A percentile compares a stretch with the other conserved stretches of the same genome.
These are phyloP conservation scores for Sparassis latifolia DNA, from an alignment of 1,284 basidiomycete genomes.

Conservation along the genomic window DNA sequence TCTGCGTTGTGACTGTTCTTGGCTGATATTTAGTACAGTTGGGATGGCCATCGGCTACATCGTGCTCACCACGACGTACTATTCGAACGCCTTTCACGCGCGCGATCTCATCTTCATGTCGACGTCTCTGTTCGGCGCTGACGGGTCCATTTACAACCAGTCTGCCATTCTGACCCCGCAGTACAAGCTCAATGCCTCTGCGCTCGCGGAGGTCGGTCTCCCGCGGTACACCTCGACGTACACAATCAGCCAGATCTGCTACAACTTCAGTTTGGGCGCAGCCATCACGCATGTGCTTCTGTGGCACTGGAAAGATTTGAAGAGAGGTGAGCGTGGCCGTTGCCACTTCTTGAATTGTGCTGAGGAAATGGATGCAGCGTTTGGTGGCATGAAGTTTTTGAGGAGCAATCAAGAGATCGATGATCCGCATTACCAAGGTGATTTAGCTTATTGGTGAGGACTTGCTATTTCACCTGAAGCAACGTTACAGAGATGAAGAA, in stretches of 20 bases:
- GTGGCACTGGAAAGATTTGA: slow-evolving; percentile 45
- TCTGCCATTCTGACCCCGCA: slow-evolving; percentile 36
- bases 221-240: slow-evolving; percentile 48
- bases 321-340: slow-evolving; percentile 16
- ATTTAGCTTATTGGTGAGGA: not conserved
- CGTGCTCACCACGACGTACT: slow-evolving; percentile 41
- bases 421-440: slow-evolving; percentile 42
- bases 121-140: slow-evolving; percentile 35
- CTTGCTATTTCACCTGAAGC: not conserved
- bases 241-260: slow-evolving; percentile 41
- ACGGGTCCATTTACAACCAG: slow-evolving; percentile 41
- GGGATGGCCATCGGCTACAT: slow-evolving; percentile 45
- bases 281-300: slow-evolving; percentile 42
- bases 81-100: slow-evolving; percentile 42
- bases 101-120: slow-evolving; percentile 45
- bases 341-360: not conserved
- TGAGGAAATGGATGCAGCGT: slow-evolving; percentile 24
- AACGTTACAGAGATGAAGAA: slow-evolving; percentile 38
- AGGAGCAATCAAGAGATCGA: slow-evolving; percentile 33
- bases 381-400: slow-evolving; percentile 36
- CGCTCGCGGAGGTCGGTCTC: slow-evolving; percentile 33
- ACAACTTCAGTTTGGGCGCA: slow-evolving; percentile 44
- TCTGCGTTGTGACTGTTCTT: not conserved
- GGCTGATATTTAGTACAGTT: slow-evolving; percentile 20
- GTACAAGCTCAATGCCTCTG: slow-evolving; percentile 33